A percentile compares a stretch with the other conserved stretches of the same genome.
Evolutionary conservation across 768 basidiomycete genomes (phyloP).

Genomic region (Rhizopogon roseolus): DNA sequence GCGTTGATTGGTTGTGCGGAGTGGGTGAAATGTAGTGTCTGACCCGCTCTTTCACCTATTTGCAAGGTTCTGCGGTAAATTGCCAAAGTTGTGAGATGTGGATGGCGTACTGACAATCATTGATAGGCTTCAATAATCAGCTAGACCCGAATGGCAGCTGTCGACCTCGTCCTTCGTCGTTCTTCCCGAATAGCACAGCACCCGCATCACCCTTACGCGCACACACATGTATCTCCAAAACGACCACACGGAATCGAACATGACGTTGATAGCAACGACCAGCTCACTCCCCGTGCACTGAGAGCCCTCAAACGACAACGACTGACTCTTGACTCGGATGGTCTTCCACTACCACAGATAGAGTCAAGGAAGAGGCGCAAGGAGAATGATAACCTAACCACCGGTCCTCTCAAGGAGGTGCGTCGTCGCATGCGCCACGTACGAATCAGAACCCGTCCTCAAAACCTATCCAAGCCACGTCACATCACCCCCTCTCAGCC

Average conservation of each 20-base stretch:
- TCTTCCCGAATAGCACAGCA: slow-evolving; percentile 1
- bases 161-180: slow-evolving; percentile 1
- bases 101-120: not conserved
- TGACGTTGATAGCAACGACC: slow-evolving; percentile 19
- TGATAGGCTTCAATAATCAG: not conserved
- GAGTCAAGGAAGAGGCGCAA: slow-evolving; percentile 16
- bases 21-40: too few species aligned
- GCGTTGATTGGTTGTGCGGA: not conserved
- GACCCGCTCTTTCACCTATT: too few species aligned
- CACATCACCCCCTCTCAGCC: not conserved
- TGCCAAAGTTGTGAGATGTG: too few species aligned
- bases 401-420: slow-evolving; percentile 1
- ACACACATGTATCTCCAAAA: not conserved
- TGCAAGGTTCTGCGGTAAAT: too few species aligned
- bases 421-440: not conserved
- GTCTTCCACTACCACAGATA: slow-evolving; percentile 13
- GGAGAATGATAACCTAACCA: slow-evolving; percentile 8
- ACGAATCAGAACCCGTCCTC: not conserved
- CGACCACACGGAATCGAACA: not conserved
- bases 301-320: slow-evolving; percentile 29
- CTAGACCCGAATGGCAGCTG: not conserved
- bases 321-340: slow-evolving; percentile 24
- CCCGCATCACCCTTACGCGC: not conserved
- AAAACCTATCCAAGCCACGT: slow-evolving; percentile 1
- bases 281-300: slow-evolving; percentile 29